Percentiles rank a stretch among this genome's conserved stretches.
These are phyloP conservation scores for Plantago coronopus DNA, from an alignment of 305 asterid genomes.

Conservation along the genomic window DNA sequence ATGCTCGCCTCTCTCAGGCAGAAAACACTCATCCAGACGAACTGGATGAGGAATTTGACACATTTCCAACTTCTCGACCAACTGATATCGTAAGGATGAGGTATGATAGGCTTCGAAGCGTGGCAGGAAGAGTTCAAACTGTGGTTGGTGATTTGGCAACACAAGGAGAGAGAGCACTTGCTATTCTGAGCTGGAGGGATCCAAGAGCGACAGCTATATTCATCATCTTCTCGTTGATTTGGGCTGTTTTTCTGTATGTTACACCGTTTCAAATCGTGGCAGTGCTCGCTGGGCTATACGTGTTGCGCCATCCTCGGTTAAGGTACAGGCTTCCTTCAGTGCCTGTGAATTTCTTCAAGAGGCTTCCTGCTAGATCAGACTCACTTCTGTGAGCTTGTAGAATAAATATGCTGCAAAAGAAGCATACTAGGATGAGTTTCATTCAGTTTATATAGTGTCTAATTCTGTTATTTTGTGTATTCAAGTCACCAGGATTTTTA, in stretches of 20 bases:
- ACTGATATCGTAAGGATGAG: slow-evolving; percentile 51
- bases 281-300: slow-evolving; percentile 55
- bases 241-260: slow-evolving; percentile 67
- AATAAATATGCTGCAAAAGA: slow-evolving; percentile 8
- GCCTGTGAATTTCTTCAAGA: slow-evolving; percentile 92
- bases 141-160: slow-evolving; percentile 80
- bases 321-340: slow-evolving; percentile 72
- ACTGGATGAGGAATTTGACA: slow-evolving; percentile 77
- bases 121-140: slow-evolving; percentile 75
- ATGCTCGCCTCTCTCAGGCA: slow-evolving; percentile 75
- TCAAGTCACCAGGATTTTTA: background rate
- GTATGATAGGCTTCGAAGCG: slow-evolving; percentile 62
- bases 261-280: slow-evolving; percentile 78
- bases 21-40: slow-evolving; percentile 65
- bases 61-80: slow-evolving; percentile 56
- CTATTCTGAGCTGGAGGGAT: slow-evolving; percentile 87
- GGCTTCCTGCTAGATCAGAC: slow-evolving; percentile 81
- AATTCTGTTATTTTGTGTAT: slow-evolving; percentile 9
- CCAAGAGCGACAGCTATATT: slow-evolving; percentile 86
- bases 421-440: slow-evolving; percentile 11
- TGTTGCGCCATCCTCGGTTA: slow-evolving; percentile 74
- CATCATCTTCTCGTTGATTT: slow-evolving; percentile 49
- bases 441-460: slow-evolving; percentile 7
- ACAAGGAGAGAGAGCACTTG: slow-evolving; percentile 78
- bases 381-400: slow-evolving; percentile 38